A percentile compares a stretch with the other conserved stretches of the same genome.
These are phyloP conservation scores for Xerocomellus dryophilus DNA, from an alignment of 768 basidiomycete species.

Conservation along the genomic window DNA sequence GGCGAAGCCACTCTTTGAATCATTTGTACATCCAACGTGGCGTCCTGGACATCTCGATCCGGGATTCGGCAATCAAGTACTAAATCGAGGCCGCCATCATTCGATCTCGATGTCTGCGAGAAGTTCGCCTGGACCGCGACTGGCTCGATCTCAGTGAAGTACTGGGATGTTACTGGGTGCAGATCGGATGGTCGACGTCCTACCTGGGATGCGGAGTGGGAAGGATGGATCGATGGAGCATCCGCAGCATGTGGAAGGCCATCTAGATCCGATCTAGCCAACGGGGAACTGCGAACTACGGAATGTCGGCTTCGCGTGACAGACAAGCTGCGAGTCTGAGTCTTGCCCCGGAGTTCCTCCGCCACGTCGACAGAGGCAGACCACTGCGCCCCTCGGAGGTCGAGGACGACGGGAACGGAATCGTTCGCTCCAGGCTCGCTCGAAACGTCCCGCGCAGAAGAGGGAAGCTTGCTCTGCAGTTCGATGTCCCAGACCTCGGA, in stretches of 20 bases:
- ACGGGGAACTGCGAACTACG: slow-evolving; percentile 6
- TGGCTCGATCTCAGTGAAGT: slow-evolving; percentile 3
- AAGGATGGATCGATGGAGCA: slow-evolving; percentile 41
- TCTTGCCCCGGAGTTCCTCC: not conserved
- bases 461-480: slow-evolving; percentile 29
- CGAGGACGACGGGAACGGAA: slow-evolving; percentile 35
- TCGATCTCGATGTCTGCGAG: not conserved
- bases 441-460: slow-evolving; percentile 16
- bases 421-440: slow-evolving; percentile 13
- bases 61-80: not conserved
- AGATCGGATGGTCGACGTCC: slow-evolving; percentile 17
- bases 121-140: not conserved
- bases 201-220: slow-evolving; percentile 56
- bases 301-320: not conserved
- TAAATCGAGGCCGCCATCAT: not conserved
- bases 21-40: not conserved
- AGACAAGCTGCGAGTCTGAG: not conserved
- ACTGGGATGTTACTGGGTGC: slow-evolving; percentile 7
- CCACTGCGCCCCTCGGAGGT: slow-evolving; percentile 35
- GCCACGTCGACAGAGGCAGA: slow-evolving; percentile 9
- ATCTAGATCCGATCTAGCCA: slow-evolving; percentile 27
- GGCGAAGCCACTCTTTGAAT: not conserved
- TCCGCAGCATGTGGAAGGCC: not conserved
- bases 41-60: not conserved
- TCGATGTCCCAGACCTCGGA: slow-evolving; percentile 63